Percentiles rank a stretch among this genome's conserved stretches.
phyloP scores from a whole-genome alignment of 345 rosid genomes.

The Geranium rotundifolium region DNA sequence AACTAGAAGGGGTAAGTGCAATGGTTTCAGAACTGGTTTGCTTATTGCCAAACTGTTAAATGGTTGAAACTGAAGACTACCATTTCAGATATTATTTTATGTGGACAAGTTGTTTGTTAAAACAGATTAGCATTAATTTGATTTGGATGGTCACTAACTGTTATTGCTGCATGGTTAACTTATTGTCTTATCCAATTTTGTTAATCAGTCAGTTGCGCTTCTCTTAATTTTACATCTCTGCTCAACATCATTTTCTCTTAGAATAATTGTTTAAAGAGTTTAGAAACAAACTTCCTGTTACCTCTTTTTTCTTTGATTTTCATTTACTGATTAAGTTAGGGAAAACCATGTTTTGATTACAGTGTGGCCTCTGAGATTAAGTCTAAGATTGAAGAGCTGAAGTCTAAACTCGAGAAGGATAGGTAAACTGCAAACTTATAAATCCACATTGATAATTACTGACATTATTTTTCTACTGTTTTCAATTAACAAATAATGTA shows the following conservation, averaged over 20 bases:
- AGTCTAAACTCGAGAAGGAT: constrained; percentile 61
- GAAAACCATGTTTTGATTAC: constrained; percentile 11
- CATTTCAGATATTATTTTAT: too few relatives aligned
- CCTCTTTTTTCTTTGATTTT: not conserved
- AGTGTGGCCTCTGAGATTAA: constrained; percentile 65
- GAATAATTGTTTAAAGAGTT: not conserved
- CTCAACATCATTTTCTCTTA: not conserved
- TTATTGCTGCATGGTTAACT: too few relatives aligned
- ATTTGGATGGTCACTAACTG: too few relatives aligned
- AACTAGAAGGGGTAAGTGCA: too few relatives aligned
- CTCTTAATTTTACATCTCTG: not conserved
- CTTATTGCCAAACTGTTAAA: too few relatives aligned
- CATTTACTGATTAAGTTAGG: not conserved
- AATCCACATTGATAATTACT: not conserved
- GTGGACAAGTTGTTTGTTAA: too few relatives aligned
- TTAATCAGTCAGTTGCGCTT: too few relatives aligned
- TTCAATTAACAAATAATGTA: not conserved
- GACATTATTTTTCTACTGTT: not conserved
- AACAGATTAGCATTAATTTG: too few relatives aligned
- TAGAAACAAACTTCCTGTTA: not conserved
- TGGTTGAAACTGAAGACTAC: too few relatives aligned
- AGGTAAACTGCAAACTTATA: constrained; percentile 29
- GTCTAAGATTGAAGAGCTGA: constrained; percentile 60
- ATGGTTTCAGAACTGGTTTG: too few relatives aligned
- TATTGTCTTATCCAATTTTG: too few relatives aligned